Evolutionary conservation across 2,329 filamentous ascomycete genomes (phyloP), one percentile per base, ranked within the genome.

Genomic region (Cadophora malorum): DNA sequence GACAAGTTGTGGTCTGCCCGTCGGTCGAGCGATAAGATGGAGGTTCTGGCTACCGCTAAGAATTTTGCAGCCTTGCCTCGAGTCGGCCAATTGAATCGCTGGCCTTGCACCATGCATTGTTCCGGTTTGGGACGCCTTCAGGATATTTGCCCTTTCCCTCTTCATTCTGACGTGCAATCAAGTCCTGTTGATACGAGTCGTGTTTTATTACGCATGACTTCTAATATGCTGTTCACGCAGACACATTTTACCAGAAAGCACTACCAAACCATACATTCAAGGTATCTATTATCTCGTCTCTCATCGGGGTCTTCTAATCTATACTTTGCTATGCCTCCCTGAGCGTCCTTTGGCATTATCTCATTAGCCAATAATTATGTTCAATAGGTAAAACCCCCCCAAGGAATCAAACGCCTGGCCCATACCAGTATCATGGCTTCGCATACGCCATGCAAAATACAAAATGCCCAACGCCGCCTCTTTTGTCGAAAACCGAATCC

Each of bases 351-450:
- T 62, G 35, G 59, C 53, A 41, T 41, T 61, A 14, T 63, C 35
- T 64, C 63, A 45, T 38, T 45, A 50, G 52, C 53, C 28, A 62
- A 64, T 66, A 71, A 73, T 73, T 73, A 73, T 68, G 63, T 69
- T 65, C 71, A 53, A 49, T 63, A 60, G 60, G 60, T 68, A 66
- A 60, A 47, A 2, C 66, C 50, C 25, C 63, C 58, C 28, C 65
- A 33, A 63, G 59, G 28, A 21, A 52, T 19, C 35, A 62, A 69
- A 71, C 70, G 53, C 69, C 70, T 52, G 38, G 52, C 59, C 60
- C 63, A 63, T 60, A 53, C 56, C 65, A 64, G 62, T 47, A 62
- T 66, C 31, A 53, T 45, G 56, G 35, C 25, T 50, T 64, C 38
- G 50, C 49, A 70, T 65, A 66, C 70, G 65, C 70, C 68, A 21